Conservation (phyloP, 768 basidiomycete genomes). For the Naganishia antarctica region DNA sequence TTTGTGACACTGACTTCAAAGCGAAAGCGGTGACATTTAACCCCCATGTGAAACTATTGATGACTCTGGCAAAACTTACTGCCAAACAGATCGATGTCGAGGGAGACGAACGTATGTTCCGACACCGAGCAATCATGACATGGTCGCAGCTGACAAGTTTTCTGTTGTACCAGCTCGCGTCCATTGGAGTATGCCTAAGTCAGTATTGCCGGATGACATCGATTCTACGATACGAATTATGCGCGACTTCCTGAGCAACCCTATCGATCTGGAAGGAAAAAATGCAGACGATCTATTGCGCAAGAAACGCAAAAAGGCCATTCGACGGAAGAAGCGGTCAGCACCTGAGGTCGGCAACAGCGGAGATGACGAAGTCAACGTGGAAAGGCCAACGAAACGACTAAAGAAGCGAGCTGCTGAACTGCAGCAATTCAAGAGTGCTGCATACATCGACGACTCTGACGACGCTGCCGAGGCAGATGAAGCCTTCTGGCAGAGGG, state of each 20-base stretch:
- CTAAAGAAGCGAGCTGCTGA: constrained; percentile 57
- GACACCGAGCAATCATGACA: neutral
- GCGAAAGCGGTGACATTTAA: constrained; percentile 73
- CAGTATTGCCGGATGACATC: constrained; percentile 64
- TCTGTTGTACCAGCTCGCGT: neutral
- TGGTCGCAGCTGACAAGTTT: too few species aligned
- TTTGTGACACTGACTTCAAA: constrained; percentile 67
- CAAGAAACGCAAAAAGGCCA: constrained; percentile 61
- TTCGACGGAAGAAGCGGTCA: constrained; percentile 52
- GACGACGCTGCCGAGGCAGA: constrained; percentile 67
- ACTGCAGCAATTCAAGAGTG: constrained; percentile 73
- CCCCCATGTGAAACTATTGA: constrained; percentile 72
- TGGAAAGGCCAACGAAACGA: constrained; percentile 18
- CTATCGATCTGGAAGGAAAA: constrained; percentile 73
- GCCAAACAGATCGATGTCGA: constrained; percentile 29
- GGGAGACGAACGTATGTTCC: neutral
- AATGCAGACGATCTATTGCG: constrained; percentile 62
- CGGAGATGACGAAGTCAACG: constrained; percentile 44
- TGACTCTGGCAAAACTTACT: constrained; percentile 70
- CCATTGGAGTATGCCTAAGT: constrained; percentile 71
- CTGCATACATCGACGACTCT: constrained; percentile 86
- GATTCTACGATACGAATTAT: constrained; percentile 68
- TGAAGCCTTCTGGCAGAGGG: constrained; percentile 64
- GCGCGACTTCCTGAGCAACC: constrained; percentile 72
- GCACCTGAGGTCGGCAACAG: constrained; percentile 48